Percentiles rank a stretch among this genome's conserved stretches.
Conservation (phyloP, 2,329 filamentous ascomycete genomes). For the Geosmithia morbida region DNA sequence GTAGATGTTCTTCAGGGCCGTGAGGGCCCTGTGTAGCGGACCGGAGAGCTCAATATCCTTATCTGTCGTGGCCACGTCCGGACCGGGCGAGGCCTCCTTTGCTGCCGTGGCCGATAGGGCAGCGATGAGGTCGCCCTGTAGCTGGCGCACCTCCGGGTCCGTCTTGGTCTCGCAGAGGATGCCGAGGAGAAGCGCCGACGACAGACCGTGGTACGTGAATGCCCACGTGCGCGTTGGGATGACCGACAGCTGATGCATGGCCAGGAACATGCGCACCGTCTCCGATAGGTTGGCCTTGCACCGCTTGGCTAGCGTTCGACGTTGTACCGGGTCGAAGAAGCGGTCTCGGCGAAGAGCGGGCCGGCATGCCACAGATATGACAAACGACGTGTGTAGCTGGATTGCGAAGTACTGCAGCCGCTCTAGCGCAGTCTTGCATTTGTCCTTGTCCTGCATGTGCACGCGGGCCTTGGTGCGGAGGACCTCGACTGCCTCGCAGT, state of each 20-base stretch:
- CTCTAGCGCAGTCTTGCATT: conserved; percentile 49
- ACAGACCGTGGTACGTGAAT: conserved; percentile 53
- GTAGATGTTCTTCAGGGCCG: conserved; percentile 50
- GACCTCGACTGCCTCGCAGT: conserved; percentile 39
- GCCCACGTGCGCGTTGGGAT: conserved; percentile 55
- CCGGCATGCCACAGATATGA: conserved; percentile 50
- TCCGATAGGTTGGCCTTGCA: conserved; percentile 50
- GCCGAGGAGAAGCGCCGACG: conserved; percentile 48
- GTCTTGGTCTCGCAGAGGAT: conserved; percentile 49
- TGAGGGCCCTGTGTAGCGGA: conserved; percentile 44
- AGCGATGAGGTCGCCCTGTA: conserved; percentile 49
- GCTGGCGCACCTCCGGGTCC: conserved; percentile 46
- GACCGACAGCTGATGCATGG: conserved; percentile 53
- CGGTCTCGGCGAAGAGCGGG: conserved; percentile 44
- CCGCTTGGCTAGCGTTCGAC: conserved; percentile 36
- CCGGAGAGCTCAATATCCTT: conserved; percentile 49
- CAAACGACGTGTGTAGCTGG: conserved; percentile 49
- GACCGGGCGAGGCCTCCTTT: conserved; percentile 40
- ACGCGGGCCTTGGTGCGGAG: conserved; percentile 31
- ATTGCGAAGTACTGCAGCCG: conserved; percentile 50
- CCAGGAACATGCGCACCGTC: conserved; percentile 53
- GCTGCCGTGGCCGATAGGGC: conserved; percentile 50
- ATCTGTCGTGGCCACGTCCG: conserved; percentile 38
- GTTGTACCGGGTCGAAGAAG: conserved; percentile 34
- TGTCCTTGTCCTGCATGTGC: conserved; percentile 43